These are phyloP conservation scores for Rhynchosporium agropyri DNA, from an alignment of 2,329 filamentous ascomycete genomes.

Conservation along the genomic window DNA sequence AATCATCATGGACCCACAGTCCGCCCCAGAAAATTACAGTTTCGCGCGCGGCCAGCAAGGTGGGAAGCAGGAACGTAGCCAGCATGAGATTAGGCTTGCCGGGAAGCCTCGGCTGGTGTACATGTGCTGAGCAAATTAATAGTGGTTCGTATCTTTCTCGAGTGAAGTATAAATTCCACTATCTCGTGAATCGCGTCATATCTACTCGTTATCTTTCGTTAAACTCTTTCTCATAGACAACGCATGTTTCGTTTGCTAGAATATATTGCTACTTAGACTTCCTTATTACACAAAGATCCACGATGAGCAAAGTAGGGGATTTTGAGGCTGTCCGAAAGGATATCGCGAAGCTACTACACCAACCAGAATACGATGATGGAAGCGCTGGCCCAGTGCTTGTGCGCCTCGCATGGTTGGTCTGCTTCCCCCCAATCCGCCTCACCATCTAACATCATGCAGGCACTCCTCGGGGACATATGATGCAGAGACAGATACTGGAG, in stretches of 20 bases:
- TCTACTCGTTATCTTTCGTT: slow-evolving; percentile 5
- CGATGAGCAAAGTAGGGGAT: slow-evolving; percentile 60
- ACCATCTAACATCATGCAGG: slow-evolving; percentile 44
- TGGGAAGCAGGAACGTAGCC: not conserved
- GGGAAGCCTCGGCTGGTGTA: slow-evolving; percentile 34
- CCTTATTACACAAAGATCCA: slow-evolving; percentile 16
- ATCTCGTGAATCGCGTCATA: slow-evolving; percentile 12
- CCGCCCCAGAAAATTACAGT: slow-evolving; percentile 9
- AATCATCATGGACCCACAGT: slow-evolving; percentile 29
- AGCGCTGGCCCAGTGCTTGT: slow-evolving; percentile 66
- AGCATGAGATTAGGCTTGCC: slow-evolving; percentile 21
- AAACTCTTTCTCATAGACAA: slow-evolving; percentile 23
- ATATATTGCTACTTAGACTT: slow-evolving; percentile 6
- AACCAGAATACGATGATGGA: slow-evolving; percentile 67
- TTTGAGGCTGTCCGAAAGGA: slow-evolving; percentile 60
- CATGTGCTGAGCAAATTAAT: slow-evolving; percentile 7
- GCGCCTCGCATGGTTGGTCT: slow-evolving; percentile 60
- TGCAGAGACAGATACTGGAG: slow-evolving; percentile 59
- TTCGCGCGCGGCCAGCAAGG: slow-evolving; percentile 28
- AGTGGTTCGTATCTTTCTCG: slow-evolving; percentile 25
- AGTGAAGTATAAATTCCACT: slow-evolving; percentile 1
- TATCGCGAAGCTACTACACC: slow-evolving; percentile 55
- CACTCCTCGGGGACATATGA: slow-evolving; percentile 68
- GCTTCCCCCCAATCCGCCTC: not conserved
- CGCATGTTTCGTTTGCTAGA: slow-evolving; percentile 18